A percentile compares a stretch with the other conserved stretches of the same genome.
These are phyloP conservation scores for Picochlorum sp. DNA, from an alignment of 139 green algal genomes.

Conservation along the genomic window DNA sequence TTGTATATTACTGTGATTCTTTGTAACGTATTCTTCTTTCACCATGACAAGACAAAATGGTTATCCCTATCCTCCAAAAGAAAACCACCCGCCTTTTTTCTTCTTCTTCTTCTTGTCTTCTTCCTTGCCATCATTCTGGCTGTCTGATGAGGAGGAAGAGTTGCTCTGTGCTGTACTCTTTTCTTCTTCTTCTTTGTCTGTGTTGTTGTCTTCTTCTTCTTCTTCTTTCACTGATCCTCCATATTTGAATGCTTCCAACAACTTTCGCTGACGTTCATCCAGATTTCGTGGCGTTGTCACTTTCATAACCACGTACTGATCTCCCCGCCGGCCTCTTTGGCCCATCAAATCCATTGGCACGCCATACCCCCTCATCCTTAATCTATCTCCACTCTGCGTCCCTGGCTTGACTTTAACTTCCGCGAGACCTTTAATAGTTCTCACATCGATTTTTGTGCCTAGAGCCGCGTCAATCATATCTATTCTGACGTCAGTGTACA, in stretches of 20 bases:
- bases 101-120: slow-evolving; percentile 1
- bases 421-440: slow-evolving; percentile 40
- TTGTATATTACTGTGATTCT: slow-evolving; percentile 5
- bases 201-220: background rate
- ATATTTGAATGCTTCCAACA: slow-evolving; percentile 8
- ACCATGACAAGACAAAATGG: too few relatives aligned
- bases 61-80: background rate
- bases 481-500: slow-evolving; percentile 29
- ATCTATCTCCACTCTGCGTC: slow-evolving; percentile 53
- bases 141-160: background rate
- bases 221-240: slow-evolving; percentile 4
- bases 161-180: background rate
- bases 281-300: slow-evolving; percentile 18
- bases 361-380: slow-evolving; percentile 57
- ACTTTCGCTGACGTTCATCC: slow-evolving; percentile 1
- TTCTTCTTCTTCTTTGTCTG: background rate
- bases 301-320: slow-evolving; percentile 53
- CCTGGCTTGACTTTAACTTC: slow-evolving; percentile 40
- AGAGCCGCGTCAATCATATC: slow-evolving; percentile 49
- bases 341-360: slow-evolving; percentile 32
- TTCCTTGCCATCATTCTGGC: background rate
- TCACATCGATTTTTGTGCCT: slow-evolving; percentile 40
- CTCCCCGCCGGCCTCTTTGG: slow-evolving; percentile 26
- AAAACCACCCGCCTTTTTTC: slow-evolving; percentile 13
- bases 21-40: background rate